Base-by-base conservation (phyloP, 2,329 filamentous ascomycete genomes). In the Exophiala lecanii-corni region DNA sequence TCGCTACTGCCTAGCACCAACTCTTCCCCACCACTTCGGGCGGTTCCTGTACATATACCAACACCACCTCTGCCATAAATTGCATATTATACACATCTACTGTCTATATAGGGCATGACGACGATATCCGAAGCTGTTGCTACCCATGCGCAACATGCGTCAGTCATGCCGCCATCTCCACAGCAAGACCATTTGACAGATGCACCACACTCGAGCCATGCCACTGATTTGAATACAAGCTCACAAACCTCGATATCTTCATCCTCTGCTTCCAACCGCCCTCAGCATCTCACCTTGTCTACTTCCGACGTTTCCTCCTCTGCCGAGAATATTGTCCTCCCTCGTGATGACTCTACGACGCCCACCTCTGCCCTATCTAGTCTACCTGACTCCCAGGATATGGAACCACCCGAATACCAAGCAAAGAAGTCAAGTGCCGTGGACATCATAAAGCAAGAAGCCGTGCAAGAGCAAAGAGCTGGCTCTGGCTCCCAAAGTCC, bases 321-420 rank as follows among this genome's bases (percentile, higher is more conserved):
- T 17, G 19, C 9, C 33, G 12, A 17, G 10, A 36, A 16, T 33
- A 36, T 37, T 13, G 17, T 31, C 13, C 17, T 47, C 19, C 33
- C 37, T 10, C 39, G 42, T 15, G 48, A 43, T 25, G 48, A 49
- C 17, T 25, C 39, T 17, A 50, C 48, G 10, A 42, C 51, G 13
- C 43, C 49, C 9, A 45, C 51, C 3, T 54, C 51, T 2, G 46
- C 48, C 39, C 41, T 43, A 34, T 50, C 51, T 3, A 51, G 49
- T 23, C 43, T 39, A 16, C 32, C 19, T 4, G 49, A 39, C 5
- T 38, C 43, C 6, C 39, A 41, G 31, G 39, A 28, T 5, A 31
- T 32, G 15, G 36, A 34, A 16, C 43, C 45, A 7, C 28, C 43
- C 15, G 36, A 20, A 16, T 36, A 35, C 39, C 32, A 17, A 20